phyloP scores from a whole-genome alignment of 2,329 filamentous ascomycete species.

The Byssothecium circinans region DNA sequence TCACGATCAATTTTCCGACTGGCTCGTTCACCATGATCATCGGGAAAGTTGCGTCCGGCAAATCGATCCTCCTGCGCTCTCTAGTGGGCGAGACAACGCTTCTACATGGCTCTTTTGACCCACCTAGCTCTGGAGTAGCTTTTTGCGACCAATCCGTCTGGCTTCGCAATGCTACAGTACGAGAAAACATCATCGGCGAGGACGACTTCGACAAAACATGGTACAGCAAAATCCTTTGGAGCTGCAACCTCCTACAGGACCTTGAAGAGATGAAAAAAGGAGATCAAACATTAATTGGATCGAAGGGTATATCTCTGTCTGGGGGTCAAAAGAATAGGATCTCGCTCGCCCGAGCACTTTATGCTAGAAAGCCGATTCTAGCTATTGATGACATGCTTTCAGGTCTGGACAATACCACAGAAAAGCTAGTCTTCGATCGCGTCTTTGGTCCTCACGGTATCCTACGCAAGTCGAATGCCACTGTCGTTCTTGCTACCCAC shows the following conservation, averaged over 20 bases:
- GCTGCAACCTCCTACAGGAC: constrained; percentile 17
- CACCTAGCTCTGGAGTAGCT: constrained; percentile 14
- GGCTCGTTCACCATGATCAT: too few species aligned
- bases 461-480: constrained; percentile 34
- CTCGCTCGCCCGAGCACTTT: too few species aligned
- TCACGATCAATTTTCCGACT: too few species aligned
- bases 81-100: too few species aligned
- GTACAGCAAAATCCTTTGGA: constrained; percentile 25
- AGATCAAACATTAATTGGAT: constrained; percentile 47
- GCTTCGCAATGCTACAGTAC: constrained; percentile 28
- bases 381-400: constrained; percentile 52
- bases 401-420: constrained; percentile 50
- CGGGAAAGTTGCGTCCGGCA: too few species aligned
- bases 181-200: constrained; percentile 30
- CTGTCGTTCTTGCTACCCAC: constrained; percentile 17
- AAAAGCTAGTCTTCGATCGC: constrained; percentile 48
- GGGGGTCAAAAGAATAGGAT: too few species aligned
- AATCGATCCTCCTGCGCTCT: too few species aligned
- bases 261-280: constrained; percentile 15
- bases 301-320: too few species aligned
- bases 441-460: constrained; percentile 50
- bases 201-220: constrained; percentile 23
- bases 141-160: constrained; percentile 34
- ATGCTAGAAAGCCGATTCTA: constrained; percentile 45
- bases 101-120: too few species aligned